A percentile compares a stretch with the other conserved stretches of the same genome.
These are phyloP conservation scores for Penicillium freii DNA, from an alignment of 2,329 filamentous ascomycete genomes.

Conservation along the genomic window DNA sequence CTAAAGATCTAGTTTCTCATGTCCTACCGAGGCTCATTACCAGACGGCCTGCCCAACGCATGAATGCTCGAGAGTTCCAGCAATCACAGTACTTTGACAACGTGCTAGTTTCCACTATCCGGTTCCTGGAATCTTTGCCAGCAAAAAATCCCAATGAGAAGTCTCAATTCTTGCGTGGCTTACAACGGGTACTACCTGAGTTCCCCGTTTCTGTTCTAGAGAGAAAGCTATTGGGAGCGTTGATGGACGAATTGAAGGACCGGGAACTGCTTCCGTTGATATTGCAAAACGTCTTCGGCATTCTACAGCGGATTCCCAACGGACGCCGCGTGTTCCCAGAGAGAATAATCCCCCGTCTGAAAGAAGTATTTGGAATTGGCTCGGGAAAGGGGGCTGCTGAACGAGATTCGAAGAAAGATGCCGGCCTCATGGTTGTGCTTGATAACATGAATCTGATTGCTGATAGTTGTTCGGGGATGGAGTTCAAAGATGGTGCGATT, in stretches of 20 bases:
- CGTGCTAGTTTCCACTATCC: conserved; percentile 90
- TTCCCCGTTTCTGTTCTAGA: conserved; percentile 93
- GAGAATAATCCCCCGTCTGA: conserved; percentile 77
- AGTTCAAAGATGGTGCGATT: conserved; percentile 83
- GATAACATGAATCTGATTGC: conserved; percentile 76
- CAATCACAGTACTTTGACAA: conserved; percentile 97
- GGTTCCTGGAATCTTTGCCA: conserved; percentile 86
- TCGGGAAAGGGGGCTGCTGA: conserved; percentile 55
- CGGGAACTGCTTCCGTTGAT: conserved; percentile 80
- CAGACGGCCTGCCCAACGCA: conserved; percentile 77
- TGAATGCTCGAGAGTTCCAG: conserved; percentile 89
- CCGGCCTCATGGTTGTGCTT: conserved; percentile 84
- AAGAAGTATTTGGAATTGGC: conserved; percentile 73
- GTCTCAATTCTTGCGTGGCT: conserved; percentile 81
- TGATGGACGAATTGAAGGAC: conserved; percentile 93
- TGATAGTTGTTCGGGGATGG: conserved; percentile 80
- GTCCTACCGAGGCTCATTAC: conserved; percentile 86
- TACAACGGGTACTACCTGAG: conserved; percentile 81
- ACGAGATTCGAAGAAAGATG: conserved; percentile 78
- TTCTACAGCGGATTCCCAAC: conserved; percentile 73
- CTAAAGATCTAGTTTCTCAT: conserved; percentile 70
- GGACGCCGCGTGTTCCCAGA: conserved; percentile 78
- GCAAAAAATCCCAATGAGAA: conserved; percentile 92
- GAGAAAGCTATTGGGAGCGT: conserved; percentile 84
- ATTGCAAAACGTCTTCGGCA: conserved; percentile 88